Evolutionary conservation across 176 grass and related monocot genomes (phyloP).

Genomic region (Phyllostachys edulis): DNA sequence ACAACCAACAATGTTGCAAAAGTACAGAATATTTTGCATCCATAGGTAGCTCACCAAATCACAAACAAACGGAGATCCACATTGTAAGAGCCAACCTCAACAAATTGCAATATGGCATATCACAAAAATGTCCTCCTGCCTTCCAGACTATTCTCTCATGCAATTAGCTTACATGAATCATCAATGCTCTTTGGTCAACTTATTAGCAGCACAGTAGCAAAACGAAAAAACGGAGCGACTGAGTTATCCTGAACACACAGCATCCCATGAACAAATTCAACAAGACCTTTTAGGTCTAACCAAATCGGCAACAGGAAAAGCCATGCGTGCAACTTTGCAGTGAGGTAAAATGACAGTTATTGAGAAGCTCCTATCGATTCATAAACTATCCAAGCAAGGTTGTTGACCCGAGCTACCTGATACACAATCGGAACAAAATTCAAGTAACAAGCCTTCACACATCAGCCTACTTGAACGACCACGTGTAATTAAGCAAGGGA

Average conservation of each 20-base stretch:
- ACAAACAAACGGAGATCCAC: background rate
- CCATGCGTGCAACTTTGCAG: background rate
- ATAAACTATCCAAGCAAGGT: background rate
- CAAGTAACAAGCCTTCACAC: background rate
- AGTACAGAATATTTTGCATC: background rate
- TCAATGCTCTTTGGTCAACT: background rate
- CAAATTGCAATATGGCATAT: background rate
- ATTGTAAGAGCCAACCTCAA: background rate
- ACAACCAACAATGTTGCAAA: slow-evolving; percentile 2
- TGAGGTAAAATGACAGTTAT: background rate
- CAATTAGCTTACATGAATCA: background rate
- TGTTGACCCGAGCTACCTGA: background rate
- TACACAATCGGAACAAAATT: background rate
- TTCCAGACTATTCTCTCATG: background rate
- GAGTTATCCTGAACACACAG: background rate
- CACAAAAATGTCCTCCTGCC: background rate
- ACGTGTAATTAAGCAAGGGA: background rate
- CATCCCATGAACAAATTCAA: slow-evolving; percentile 11
- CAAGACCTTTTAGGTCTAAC: background rate
- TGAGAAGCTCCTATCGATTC: background rate
- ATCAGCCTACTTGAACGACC: background rate
- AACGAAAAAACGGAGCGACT: background rate
- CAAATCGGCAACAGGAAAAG: background rate
- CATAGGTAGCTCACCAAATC: background rate
- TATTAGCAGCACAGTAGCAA: background rate